Evolutionary conservation across 2,329 filamentous ascomycete genomes (phyloP).

Genomic region (Myriangium duriaei): DNA sequence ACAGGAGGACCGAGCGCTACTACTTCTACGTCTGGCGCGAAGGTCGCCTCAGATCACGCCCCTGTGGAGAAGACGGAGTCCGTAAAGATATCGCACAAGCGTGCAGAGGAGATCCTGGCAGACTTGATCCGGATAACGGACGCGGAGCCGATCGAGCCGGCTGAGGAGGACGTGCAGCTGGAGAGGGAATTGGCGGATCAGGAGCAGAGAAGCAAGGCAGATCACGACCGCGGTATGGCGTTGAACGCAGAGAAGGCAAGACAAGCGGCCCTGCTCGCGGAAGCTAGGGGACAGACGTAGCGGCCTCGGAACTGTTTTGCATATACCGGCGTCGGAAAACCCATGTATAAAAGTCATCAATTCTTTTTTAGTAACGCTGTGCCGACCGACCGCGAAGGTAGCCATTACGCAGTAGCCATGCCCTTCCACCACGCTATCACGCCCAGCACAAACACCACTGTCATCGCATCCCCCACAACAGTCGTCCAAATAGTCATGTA

Average conservation of each 20-base stretch:
- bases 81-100: constrained; percentile 48
- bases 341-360: not conserved
- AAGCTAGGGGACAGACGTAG: constrained; percentile 38
- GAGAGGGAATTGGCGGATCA: constrained; percentile 46
- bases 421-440: constrained; percentile 39
- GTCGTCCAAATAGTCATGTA: constrained; percentile 62
- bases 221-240: constrained; percentile 42
- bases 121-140: constrained; percentile 51
- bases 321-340: constrained; percentile 3
- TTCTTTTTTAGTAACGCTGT: not conserved
- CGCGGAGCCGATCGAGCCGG: constrained; percentile 45
- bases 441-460: constrained; percentile 64
- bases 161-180: constrained; percentile 46
- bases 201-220: constrained; percentile 37
- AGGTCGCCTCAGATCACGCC: constrained; percentile 21
- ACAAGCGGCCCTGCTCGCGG: constrained; percentile 46
- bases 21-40: constrained; percentile 18
- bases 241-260: constrained; percentile 46
- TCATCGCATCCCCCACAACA: constrained; percentile 59
- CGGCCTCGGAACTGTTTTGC: not conserved
- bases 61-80: constrained; percentile 26
- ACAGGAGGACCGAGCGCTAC: constrained; percentile 16
- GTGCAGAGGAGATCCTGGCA: constrained; percentile 49
- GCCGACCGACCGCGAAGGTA: too few species aligned
- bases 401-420: constrained; percentile 11